Conservation (phyloP, 75 land plant genomes). For the Selaginella tamariscina region DNA sequence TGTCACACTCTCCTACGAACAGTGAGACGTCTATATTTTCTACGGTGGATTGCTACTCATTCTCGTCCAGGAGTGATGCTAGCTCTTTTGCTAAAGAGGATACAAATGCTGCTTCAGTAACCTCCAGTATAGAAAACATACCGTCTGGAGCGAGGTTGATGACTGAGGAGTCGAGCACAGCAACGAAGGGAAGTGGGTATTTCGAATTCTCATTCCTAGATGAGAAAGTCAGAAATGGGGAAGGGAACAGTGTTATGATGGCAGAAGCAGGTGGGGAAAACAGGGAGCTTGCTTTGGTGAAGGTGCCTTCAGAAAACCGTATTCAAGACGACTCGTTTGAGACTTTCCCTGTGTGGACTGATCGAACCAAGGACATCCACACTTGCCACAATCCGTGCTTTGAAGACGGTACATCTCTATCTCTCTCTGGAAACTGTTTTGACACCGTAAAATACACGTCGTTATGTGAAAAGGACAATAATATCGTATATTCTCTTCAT, state of each 20-base stretch:
- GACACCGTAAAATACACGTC: not conserved
- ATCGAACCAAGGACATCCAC: not conserved
- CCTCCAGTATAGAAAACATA: not conserved
- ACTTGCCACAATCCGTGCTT: slow-evolving; percentile 3
- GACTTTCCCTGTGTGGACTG: not conserved
- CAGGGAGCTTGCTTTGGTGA: not conserved
- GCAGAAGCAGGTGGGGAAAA: not conserved
- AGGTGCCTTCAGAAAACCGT: not conserved
- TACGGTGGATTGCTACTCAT: not conserved
- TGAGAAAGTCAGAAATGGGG: not conserved
- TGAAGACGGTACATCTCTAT: not conserved
- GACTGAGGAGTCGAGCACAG: not conserved
- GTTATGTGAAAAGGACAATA: not conserved
- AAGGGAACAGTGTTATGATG: not conserved
- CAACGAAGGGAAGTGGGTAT: not conserved
- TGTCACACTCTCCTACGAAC: not conserved
- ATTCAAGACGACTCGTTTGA: not conserved
- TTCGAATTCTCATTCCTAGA: not conserved
- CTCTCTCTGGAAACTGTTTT: not conserved
- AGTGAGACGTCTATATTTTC: slow-evolving; percentile 3
- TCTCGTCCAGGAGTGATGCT: slow-evolving; percentile 10
- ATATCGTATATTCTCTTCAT: not conserved
- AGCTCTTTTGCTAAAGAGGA: slow-evolving; percentile 9
- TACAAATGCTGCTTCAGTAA: not conserved
- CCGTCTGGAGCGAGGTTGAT: not conserved